phyloP scores from a whole-genome alignment of 2,329 filamentous ascomycete species.

The Xylariaceae sp. region DNA sequence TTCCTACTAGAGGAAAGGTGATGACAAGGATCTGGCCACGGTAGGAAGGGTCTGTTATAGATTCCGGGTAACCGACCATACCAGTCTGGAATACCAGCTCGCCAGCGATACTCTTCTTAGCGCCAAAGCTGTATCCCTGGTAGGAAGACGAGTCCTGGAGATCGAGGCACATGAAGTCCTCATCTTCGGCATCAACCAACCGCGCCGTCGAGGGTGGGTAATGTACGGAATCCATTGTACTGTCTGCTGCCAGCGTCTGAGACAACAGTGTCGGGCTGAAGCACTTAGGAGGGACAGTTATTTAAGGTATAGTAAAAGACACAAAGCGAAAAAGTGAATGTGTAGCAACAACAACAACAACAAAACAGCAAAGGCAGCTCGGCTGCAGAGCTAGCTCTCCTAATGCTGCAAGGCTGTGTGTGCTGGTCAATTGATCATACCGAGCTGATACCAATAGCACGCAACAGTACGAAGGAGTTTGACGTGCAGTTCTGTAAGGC shows the following conservation, averaged over 20 bases:
- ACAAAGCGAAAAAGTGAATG: slow-evolving; percentile 5
- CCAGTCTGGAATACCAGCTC: slow-evolving; percentile 99
- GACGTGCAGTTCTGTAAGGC: background rate
- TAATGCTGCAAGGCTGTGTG: slow-evolving; percentile 33
- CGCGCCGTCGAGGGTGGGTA: slow-evolving; percentile 67
- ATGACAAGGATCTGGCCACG: slow-evolving; percentile 94
- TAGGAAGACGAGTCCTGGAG: slow-evolving; percentile 89
- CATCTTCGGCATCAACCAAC: slow-evolving; percentile 57
- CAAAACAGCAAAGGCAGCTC: background rate
- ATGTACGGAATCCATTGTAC: slow-evolving; percentile 48
- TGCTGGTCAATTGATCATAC: slow-evolving; percentile 27
- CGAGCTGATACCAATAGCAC: slow-evolving; percentile 7
- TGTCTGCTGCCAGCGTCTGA: background rate
- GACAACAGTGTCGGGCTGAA: background rate
- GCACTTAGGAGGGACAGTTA: background rate
- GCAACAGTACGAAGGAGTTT: background rate
- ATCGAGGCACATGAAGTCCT: slow-evolving; percentile 82
- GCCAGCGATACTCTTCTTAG: slow-evolving; percentile 90
- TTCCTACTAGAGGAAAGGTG: slow-evolving; percentile 93
- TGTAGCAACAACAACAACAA: slow-evolving; percentile 7
- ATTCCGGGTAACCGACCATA: slow-evolving; percentile 99
- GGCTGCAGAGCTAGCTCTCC: slow-evolving; percentile 35
- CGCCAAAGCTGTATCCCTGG: slow-evolving; percentile 96
- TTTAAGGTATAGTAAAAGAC: slow-evolving; percentile 2
- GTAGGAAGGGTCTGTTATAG: slow-evolving; percentile 85